These are phyloP conservation scores for Periconia digitata DNA, from an alignment of 2,329 filamentous ascomycete genomes.

Conservation along the genomic window DNA sequence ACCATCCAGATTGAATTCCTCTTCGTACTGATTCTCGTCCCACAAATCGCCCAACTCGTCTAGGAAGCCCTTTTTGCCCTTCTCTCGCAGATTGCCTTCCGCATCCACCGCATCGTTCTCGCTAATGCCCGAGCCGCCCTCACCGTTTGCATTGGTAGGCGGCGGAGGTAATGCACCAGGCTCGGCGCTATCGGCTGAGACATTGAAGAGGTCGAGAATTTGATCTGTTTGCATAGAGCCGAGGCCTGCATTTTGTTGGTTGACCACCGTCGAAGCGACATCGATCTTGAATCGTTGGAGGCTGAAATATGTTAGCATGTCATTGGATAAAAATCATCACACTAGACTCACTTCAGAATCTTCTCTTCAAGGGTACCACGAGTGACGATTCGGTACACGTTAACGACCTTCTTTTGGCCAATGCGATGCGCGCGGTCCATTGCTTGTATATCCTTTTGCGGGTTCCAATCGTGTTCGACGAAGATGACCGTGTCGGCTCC, in stretches of 20 bases:
- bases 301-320: conserved; percentile 48
- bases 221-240: conserved; percentile 98
- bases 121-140: conserved; percentile 68
- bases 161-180: conserved; percentile 59
- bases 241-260: conserved; percentile 95
- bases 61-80: conserved; percentile 94
- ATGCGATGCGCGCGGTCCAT: conserved; percentile 99
- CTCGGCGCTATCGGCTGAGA: conserved; percentile 54
- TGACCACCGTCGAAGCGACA: conserved; percentile 95
- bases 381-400: conserved; percentile 96
- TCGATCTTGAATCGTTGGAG: conserved; percentile 99
- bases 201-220: conserved; percentile 92
- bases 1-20: conserved; percentile 93
- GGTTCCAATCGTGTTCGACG: conserved; percentile 99
- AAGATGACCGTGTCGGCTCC: conserved; percentile 99
- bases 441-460: conserved; percentile 95
- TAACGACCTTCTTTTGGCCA: conserved; percentile 99
- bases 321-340: neutral
- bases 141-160: conserved; percentile 57
- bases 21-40: conserved; percentile 97
- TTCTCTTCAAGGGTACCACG: conserved; percentile 97
- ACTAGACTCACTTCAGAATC: conserved; percentile 71
- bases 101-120: conserved; percentile 81
- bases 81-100: conserved; percentile 86
- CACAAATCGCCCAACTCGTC: conserved; percentile 95